Evolutionary conservation across 1,284 basidiomycete genomes (phyloP), one percentile per base, ranked within the genome.

Genomic region (Pseudozyma pruni): DNA sequence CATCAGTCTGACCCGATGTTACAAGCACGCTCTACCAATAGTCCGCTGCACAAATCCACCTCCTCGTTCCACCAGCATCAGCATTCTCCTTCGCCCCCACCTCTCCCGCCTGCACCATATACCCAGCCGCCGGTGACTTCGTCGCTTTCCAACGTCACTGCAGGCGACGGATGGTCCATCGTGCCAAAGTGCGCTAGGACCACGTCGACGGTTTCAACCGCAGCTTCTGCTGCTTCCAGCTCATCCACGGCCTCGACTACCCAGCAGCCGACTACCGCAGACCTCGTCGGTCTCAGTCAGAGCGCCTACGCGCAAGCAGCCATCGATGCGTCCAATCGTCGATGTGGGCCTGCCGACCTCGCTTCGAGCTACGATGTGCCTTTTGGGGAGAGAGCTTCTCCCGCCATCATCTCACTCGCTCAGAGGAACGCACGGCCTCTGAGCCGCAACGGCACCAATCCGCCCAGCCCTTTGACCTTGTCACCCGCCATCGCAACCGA

Each of bases 371-470:
- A 64, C 32, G 68, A 71, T 27, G 68, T 71, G 13, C 61, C 68
- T 1, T 71, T 71, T 23, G 68, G 68, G 33, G 68, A 71, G 37
- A 40, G 68, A 20, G 61, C 68, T 1, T 71, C 68, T 2, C 68
- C 68, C 23, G 68, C 68, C 27, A 49, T 71, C 61, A 71, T 71
- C 32, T 66, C 61, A 16, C 53, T 71, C 23, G 34, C 52, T 22
- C 66, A 69, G 33, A 54, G 66, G 29, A 53, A 39, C 27, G 54
- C 59, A n/a, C n/a, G 55, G 25, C 42, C 66, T 9, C 29, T 50
- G 29, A 62, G 58, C 51, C 61, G 60, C 25, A 59, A 43, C 19
- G 54, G 39, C 45, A 58, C 53, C 11, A 57, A 38, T 7, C 57
- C 68, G 8, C 48, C 56, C 13, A 66, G 57, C 14, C 68, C 61